phyloP scores from a whole-genome alignment of 768 basidiomycete genomes.

The Fomitopsis pulvina region DNA sequence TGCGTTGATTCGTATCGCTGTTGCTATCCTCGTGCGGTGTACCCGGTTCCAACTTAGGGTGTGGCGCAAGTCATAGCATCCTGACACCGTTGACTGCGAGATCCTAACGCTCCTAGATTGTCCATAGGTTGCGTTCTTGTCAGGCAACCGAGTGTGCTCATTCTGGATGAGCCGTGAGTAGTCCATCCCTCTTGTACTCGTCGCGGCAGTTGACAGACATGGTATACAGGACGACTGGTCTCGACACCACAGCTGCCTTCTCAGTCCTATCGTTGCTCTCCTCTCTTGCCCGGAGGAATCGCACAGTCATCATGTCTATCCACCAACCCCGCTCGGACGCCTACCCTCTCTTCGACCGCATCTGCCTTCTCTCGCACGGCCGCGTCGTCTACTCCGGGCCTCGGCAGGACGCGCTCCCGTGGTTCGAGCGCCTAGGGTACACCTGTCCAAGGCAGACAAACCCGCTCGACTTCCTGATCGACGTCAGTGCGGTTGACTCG shows the following conservation, averaged over 20 bases:
- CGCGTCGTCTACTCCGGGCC: slow-evolving; percentile 34
- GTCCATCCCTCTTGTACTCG: not conserved
- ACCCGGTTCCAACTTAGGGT: no score
- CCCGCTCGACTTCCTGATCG: slow-evolving; percentile 38
- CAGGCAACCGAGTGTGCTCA: slow-evolving; percentile 35
- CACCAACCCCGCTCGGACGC: slow-evolving; percentile 44
- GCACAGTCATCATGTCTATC: slow-evolving; percentile 38
- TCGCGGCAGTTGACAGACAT: no score
- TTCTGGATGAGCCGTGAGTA: slow-evolving; percentile 34
- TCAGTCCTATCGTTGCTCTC: slow-evolving; percentile 26
- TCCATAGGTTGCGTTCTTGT: slow-evolving; percentile 40
- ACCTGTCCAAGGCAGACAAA: slow-evolving; percentile 30
- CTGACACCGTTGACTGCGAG: no score
- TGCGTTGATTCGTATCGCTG: no score
- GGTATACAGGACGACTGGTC: slow-evolving; percentile 6
- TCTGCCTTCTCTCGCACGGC: slow-evolving; percentile 37
- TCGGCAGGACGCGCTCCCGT: slow-evolving; percentile 24
- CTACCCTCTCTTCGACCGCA: slow-evolving; percentile 37
- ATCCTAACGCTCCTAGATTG: slow-evolving; percentile 15
- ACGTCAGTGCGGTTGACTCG: slow-evolving; percentile 34
- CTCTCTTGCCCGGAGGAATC: slow-evolving; percentile 22
- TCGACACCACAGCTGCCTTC: slow-evolving; percentile 24
- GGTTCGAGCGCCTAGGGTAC: slow-evolving; percentile 31
- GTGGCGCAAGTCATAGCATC: no score
- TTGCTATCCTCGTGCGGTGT: no score